Conservation (phyloP, 345 rosid species). For the Lumnitzera littorea region DNA sequence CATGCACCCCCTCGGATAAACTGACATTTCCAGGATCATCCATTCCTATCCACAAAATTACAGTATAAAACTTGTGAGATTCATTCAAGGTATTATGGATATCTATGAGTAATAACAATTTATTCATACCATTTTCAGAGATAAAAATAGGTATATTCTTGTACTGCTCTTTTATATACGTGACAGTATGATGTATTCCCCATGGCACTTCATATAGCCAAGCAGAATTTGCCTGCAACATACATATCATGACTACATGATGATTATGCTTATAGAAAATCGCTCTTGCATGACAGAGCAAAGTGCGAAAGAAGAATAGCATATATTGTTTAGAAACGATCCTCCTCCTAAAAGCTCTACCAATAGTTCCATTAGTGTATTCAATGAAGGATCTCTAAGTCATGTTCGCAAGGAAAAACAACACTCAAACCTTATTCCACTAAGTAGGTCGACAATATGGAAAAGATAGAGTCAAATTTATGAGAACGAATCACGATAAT, state of each 20-base stretch:
- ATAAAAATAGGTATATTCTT: slow-evolving; percentile 34
- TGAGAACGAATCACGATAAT: too few species aligned
- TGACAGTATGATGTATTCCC: slow-evolving; percentile 46
- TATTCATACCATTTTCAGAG: slow-evolving; percentile 45
- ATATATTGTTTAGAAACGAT: too few species aligned
- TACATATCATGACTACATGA: neutral
- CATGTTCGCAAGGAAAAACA: too few species aligned
- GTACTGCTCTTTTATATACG: slow-evolving; percentile 48
- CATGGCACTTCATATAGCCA: slow-evolving; percentile 71
- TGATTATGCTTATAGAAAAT: neutral
- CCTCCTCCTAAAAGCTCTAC: too few species aligned
- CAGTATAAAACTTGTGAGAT: neutral
- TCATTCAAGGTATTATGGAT: neutral
- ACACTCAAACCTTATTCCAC: too few species aligned
- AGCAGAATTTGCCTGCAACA: slow-evolving; percentile 39
- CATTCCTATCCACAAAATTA: slow-evolving; percentile 30
- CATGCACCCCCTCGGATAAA: slow-evolving; percentile 25
- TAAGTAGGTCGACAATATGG: too few species aligned
- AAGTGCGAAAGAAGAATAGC: neutral
- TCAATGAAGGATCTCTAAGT: too few species aligned
- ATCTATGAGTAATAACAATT: neutral
- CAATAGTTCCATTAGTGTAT: too few species aligned
- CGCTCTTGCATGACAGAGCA: neutral
- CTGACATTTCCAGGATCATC: slow-evolving; percentile 45
- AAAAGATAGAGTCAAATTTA: too few species aligned